phyloP scores from a whole-genome alignment of 768 basidiomycete species.

The Naganishia antarctica region DNA sequence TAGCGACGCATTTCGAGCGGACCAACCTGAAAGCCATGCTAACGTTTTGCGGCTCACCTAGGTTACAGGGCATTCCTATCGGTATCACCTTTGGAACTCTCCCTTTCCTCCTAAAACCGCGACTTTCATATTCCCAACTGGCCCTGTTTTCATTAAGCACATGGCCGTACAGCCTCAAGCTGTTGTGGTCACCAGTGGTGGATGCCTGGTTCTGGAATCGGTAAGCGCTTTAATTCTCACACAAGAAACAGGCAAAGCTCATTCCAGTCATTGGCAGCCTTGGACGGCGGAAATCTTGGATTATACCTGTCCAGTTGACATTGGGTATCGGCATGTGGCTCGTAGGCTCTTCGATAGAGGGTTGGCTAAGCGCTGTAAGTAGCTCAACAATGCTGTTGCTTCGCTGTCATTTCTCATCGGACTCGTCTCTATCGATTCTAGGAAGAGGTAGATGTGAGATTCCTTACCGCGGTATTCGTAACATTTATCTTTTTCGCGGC shows the following conservation, averaged over 20 bases:
- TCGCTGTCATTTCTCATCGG: no score
- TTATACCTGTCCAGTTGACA: constrained; percentile 90
- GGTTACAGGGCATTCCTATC: constrained; percentile 81
- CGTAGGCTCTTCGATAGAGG: constrained; percentile 60
- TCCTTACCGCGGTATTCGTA: constrained; percentile 79
- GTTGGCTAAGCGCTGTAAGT: constrained; percentile 70
- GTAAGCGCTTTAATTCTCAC: not conserved
- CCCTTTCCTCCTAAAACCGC: constrained; percentile 90
- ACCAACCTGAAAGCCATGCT: no score
- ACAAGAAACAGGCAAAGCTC: not conserved
- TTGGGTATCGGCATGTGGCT: constrained; percentile 66
- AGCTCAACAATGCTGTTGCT: no score
- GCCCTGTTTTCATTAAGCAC: constrained; percentile 87
- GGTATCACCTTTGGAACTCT: constrained; percentile 93
- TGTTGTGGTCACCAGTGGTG: constrained; percentile 95
- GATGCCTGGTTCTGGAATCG: constrained; percentile 73
- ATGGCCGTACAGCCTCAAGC: constrained; percentile 77
- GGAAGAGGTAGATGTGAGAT: constrained; percentile 73
- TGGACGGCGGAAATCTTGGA: constrained; percentile 98
- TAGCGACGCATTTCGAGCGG: no score
- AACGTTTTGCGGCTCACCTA: constrained; percentile 29
- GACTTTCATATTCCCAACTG: constrained; percentile 93
- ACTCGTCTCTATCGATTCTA: constrained; percentile 50
- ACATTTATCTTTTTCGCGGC: constrained; percentile 89
- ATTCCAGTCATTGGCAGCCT: constrained; percentile 29